Percentiles rank a stretch among this genome's conserved stretches.
Evolutionary conservation across 345 rosid genomes (phyloP).

Genomic region (Acer negundo): DNA sequence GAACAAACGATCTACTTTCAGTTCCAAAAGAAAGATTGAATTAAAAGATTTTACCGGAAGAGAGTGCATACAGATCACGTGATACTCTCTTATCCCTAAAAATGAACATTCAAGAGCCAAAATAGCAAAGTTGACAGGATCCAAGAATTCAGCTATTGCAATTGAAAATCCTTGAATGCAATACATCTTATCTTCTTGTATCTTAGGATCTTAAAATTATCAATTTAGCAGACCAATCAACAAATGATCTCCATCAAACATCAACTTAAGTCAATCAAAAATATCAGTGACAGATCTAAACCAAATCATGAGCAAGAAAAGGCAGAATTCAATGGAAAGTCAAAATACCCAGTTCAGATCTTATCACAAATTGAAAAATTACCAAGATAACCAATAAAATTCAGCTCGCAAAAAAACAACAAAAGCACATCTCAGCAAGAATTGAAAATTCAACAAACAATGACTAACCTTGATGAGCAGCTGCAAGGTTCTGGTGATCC

Average conservation of each 20-base stretch:
- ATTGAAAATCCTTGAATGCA: neutral
- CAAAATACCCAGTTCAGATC: slow-evolving; percentile 5
- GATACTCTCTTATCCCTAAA: neutral
- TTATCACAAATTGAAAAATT: neutral
- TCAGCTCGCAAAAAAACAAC: neutral
- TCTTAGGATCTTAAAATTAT: neutral
- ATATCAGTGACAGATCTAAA: neutral
- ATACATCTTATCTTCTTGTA: neutral
- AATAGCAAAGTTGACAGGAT: neutral
- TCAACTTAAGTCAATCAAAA: neutral
- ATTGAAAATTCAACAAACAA: neutral
- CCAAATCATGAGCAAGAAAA: neutral
- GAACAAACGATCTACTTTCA: neutral
- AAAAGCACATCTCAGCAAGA: neutral
- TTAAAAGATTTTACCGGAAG: neutral
- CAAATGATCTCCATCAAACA: neutral
- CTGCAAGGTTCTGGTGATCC: slow-evolving; percentile 54
- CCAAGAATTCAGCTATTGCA: neutral
- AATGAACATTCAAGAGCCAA: neutral
- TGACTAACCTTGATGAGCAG: slow-evolving; percentile 50
- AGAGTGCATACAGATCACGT: neutral
- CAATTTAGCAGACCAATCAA: neutral
- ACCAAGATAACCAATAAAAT: neutral
- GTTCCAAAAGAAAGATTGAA: neutral
- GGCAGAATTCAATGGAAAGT: slow-evolving; percentile 9